These are phyloP conservation scores for Arxiozyma slooffiae DNA, from an alignment of 1,139 yeast genomes.

Conservation along the genomic window DNA sequence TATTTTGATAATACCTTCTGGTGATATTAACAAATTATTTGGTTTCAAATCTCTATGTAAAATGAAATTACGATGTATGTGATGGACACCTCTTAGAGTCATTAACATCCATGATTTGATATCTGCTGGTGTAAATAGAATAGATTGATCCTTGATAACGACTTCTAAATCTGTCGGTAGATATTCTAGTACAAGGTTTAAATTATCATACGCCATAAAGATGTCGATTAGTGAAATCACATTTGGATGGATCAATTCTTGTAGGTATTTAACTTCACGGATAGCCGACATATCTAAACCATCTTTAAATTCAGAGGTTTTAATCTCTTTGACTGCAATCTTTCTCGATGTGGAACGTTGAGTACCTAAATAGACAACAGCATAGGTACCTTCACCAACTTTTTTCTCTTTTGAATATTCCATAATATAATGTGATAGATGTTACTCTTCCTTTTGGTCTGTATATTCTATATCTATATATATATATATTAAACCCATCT, in stretches of 20 bases:
- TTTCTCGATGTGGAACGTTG: conserved; percentile 45
- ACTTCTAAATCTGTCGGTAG: conserved; percentile 88
- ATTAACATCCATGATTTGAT: conserved; percentile 88
- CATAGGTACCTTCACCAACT: conserved; percentile 99
- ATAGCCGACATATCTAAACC: conserved; percentile 97
- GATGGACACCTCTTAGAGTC: conserved; percentile 91
- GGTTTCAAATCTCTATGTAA: conserved; percentile 86
- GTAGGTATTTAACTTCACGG: conserved; percentile 86
- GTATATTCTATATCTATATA: background rate
- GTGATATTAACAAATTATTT: conserved; percentile 70
- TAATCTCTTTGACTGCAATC: conserved; percentile 91
- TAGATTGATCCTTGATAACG: conserved; percentile 66
- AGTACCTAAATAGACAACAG: conserved; percentile 80
- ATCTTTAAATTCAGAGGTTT: conserved; percentile 87
- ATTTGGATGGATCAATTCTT: conserved; percentile 73
- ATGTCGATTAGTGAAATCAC: conserved; percentile 85
- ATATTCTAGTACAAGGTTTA: conserved; percentile 82
- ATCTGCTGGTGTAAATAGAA: conserved; percentile 77
- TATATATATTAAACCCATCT: no score
- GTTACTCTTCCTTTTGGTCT: background rate
- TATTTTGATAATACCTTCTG: conserved; percentile 76
- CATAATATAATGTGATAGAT: background rate
- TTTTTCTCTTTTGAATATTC: conserved; percentile 48
- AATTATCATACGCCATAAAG: conserved; percentile 57
- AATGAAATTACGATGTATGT: conserved; percentile 84